Base-by-base conservation (phyloP, 345 rosid genomes). In the Punica granatum region DNA sequence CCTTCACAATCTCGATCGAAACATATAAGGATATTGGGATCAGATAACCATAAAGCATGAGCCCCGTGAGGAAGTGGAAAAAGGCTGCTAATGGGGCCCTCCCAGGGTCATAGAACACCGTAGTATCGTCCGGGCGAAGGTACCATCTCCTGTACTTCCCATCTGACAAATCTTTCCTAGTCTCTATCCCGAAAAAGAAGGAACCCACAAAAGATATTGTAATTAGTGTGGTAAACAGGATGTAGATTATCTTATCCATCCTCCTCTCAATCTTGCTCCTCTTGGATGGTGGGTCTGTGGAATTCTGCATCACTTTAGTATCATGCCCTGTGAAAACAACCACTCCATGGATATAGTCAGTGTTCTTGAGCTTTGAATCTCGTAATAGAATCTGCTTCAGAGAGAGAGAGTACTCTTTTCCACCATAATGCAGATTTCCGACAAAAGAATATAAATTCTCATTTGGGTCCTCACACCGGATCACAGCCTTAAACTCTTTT, bases 231-330 rank as follows among this genome's bases (percentile, higher is more conserved):
- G 78, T 83, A 77, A 93, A 93, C 68, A 93, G 97, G 49, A 90
- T 36, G 78, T 86, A 93, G 16, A 90, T 64, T 58, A 93, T 87
- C 92, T 82, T 87, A 49, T 93, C 98, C 97, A 90, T 93, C 80
- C 74, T 90, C 66, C 70, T 86, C 83, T 93, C 98, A 37, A 93
- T 85, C 80, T 80, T 87, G 62, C 92, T 93, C 83, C 97, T 89
- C 74, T 93, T 93, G 19, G 96, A 90, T 78, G 90, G 97, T 39
- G 98, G 96, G 68, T 86, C 77, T 4, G 75, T 81, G 44, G 96
- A 86, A 76, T 93, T 93, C 85, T 88, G 94, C 96, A 93, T 90
- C 76, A 93, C 96, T 80, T 93, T 93, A 1, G 98, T 80, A 49
- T 93, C 98, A 58, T 90, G 97, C 23, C 98, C 98, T 0, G 98